Conservation (phyloP, 2,329 filamentous ascomycete genomes). For the Colletotrichum limetticola region DNA sequence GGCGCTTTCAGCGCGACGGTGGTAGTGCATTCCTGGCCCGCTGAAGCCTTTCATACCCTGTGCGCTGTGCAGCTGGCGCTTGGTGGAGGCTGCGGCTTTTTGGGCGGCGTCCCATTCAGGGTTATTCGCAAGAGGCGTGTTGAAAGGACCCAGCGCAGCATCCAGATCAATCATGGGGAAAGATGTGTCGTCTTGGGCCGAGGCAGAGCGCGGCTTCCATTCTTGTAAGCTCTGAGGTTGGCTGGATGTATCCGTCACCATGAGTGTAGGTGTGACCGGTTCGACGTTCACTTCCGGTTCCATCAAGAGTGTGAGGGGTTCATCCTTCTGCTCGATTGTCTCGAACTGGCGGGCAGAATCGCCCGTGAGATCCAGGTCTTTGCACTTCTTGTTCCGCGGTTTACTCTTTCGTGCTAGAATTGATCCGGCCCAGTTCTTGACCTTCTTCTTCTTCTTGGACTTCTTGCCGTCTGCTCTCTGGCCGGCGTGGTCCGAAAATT, state of each 20-base stretch:
- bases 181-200: conserved; percentile 63
- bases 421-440: conserved; percentile 77
- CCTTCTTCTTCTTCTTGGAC: conserved; percentile 74
- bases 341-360: conserved; percentile 4
- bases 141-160: conserved; percentile 91
- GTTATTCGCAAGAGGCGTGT: conserved; percentile 76
- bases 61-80: conserved; percentile 81
- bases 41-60: conserved; percentile 75
- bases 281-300: conserved; percentile 43
- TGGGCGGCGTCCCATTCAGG: conserved; percentile 76
- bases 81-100: conserved; percentile 61
- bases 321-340: conserved; percentile 36
- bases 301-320: conserved; percentile 35
- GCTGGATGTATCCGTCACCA: conserved; percentile 53
- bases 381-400: conserved; percentile 50
- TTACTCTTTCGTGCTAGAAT: conserved; percentile 73
- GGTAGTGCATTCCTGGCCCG: conserved; percentile 78
- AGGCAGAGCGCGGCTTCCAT: conserved; percentile 50
- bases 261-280: conserved; percentile 50
- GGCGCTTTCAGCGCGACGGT: conserved; percentile 82
- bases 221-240: conserved; percentile 41
- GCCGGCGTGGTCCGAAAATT: conserved; percentile 38
- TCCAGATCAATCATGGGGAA: conserved; percentile 93
- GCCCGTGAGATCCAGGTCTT: conserved; percentile 27
- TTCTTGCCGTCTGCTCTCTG: conserved; percentile 47